Base-by-base conservation (phyloP, 441 rosid species). In the Euphorbia celastroides region DNA sequence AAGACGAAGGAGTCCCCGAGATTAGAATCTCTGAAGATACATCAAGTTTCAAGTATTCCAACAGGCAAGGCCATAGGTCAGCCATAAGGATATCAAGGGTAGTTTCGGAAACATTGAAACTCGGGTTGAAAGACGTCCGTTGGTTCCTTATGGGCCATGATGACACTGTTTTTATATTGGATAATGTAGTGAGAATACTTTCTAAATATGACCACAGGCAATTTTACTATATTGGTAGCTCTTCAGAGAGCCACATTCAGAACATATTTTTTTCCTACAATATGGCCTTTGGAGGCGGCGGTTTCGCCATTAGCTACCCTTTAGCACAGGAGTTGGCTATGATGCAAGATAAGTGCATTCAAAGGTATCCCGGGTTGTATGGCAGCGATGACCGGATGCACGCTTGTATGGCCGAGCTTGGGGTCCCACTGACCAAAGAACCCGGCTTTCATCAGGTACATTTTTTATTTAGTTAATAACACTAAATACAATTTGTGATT, bases 131-230 rank as follows among this genome's bases (percentile, higher is more conserved):
- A 17, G 81, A 85, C 55, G 96, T 88, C 60, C 71, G 97, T 78
- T 93, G 99, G 99, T 89, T 93, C 77, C 96, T 93, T 38, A 89
- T 91, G 96, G 97, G 99, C 11, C 97, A 93, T 75, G 99, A 93
- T 41, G 98, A 93, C 70, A 93, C 99, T 5, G 90, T 91, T 7
- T 93, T 93, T 70, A 63, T 93, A 4, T 73, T 90, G 2, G 97
- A 93, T 59, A 93, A 93, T 69, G 78, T 93, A 28, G 65, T 89
- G 7, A 73, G 97, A 73, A 81, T 89, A 6, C 51, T 93, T 69
- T 78, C 78, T 13, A 91, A 89, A 54, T 93, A 93, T 68, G 99
- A 93, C 58, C 97, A 91, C 60, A 86, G 71, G 20, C 93, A 93
- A 81, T 90, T 62, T 74, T 93, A 89, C 72, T 93, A 93, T 81